Conservation (phyloP, 139 green algal species). For the Micractinium sp. region DNA sequence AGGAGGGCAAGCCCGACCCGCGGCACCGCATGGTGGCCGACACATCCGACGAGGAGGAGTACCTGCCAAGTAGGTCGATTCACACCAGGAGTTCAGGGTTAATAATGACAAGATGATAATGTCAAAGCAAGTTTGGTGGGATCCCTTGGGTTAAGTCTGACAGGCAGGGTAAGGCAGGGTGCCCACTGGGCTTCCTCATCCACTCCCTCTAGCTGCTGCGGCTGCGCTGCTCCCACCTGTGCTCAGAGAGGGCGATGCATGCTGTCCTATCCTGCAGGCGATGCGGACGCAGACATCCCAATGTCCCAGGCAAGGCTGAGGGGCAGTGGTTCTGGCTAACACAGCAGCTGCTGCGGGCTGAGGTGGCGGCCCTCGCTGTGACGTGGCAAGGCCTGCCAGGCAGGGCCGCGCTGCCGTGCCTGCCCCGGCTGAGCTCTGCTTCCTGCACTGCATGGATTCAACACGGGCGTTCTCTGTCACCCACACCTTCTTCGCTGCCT, state of each 20-base stretch:
- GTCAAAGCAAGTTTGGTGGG: no score
- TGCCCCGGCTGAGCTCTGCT: no score
- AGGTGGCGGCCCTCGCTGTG: neutral
- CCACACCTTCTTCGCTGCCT: neutral
- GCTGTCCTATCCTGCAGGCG: neutral
- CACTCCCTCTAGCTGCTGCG: neutral
- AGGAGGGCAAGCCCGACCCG: neutral
- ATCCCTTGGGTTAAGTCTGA: no score
- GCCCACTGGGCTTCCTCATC: no score
- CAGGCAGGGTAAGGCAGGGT: neutral
- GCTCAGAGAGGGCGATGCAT: neutral
- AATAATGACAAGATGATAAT: no score
- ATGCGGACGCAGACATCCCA: neutral
- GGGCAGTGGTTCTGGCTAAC: neutral
- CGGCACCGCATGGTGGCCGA: neutral
- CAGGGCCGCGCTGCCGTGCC: neutral
- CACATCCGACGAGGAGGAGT: neutral
- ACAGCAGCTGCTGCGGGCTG: neutral
- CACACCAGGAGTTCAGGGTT: neutral
- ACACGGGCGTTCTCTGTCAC: no score
- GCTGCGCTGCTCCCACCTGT: neutral
- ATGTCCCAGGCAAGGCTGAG: neutral
- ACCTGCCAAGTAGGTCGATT: constrained; percentile 14
- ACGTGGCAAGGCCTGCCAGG: neutral
- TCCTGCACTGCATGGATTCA: no score